Conservation (phyloP, 164 flowering plant genomes). For the Stephania cephalantha region DNA sequence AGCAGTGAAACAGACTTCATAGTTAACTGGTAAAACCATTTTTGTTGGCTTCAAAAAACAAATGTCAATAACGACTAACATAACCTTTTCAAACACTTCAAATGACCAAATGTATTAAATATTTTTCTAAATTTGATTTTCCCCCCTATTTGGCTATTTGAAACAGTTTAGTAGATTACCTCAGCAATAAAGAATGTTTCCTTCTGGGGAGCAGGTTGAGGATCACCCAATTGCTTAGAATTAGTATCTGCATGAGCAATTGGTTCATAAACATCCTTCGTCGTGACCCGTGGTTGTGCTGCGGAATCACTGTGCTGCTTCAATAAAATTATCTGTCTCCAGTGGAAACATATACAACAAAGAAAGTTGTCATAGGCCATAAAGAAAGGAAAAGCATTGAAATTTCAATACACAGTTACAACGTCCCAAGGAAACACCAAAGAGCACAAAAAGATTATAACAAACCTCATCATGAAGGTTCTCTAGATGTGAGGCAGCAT, state of each 20-base stretch:
- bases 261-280: slow-evolving; percentile 25
- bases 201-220: slow-evolving; percentile 16
- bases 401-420: background rate
- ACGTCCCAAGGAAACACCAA: background rate
- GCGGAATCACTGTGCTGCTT: slow-evolving; percentile 38
- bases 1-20: background rate
- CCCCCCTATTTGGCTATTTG: no score
- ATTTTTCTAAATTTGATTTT: no score
- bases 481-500: slow-evolving; percentile 45
- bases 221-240: slow-evolving; percentile 27
- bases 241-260: slow-evolving; percentile 18
- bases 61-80: no score
- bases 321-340: slow-evolving; percentile 42
- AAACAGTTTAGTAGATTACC: slow-evolving; percentile 27
- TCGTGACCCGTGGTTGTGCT: slow-evolving; percentile 17
- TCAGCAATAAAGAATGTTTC: slow-evolving; percentile 43
- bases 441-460: background rate
- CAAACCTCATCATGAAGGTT: slow-evolving; percentile 61
- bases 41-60: background rate
- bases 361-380: background rate
- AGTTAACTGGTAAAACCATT: background rate
- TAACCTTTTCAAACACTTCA: no score
- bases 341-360: slow-evolving; percentile 13
- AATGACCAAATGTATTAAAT: no score
- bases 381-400: background rate